Evolutionary conservation across 2,329 filamentous ascomycete genomes (phyloP).

Genomic region (Fusarium anguioides): DNA sequence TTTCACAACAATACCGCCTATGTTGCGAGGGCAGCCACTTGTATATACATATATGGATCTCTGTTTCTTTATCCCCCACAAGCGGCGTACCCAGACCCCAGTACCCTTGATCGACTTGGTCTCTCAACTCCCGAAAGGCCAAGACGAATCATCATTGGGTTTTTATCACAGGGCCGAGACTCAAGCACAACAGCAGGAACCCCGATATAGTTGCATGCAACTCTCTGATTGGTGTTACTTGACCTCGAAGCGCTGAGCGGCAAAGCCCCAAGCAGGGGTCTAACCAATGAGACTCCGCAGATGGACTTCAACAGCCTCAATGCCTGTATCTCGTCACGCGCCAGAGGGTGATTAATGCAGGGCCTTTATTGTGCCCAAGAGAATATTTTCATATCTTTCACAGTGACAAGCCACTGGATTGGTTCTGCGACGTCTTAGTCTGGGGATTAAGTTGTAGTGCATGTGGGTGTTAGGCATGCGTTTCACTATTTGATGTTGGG

Average conservation of each 20-base stretch:
- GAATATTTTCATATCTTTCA: constrained; percentile 23
- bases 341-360: constrained; percentile 42
- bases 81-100: constrained; percentile 13
- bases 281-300: constrained; percentile 43
- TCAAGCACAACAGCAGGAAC: constrained; percentile 25
- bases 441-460: constrained; percentile 26
- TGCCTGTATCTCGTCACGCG: constrained; percentile 40
- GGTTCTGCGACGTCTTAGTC: constrained; percentile 24
- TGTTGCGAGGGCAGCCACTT: constrained; percentile 33
- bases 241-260: constrained; percentile 47
- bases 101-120: constrained; percentile 29
- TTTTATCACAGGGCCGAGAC: constrained; percentile 31
- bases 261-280: constrained; percentile 34
- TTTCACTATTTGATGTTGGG: constrained; percentile 34
- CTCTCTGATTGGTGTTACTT: constrained; percentile 45
- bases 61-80: constrained; percentile 30
- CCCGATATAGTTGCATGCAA: constrained; percentile 16
- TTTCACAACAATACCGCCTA: neutral
- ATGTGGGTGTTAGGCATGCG: constrained; percentile 30
- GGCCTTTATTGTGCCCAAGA: constrained; percentile 24
- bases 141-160: constrained; percentile 39
- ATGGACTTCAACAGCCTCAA: constrained; percentile 11
- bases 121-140: constrained; percentile 23
- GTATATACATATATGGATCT: constrained; percentile 41
- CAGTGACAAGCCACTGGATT: constrained; percentile 38